Base-by-base conservation (phyloP, 768 basidiomycete species). In the Boletus rex-veris region DNA sequence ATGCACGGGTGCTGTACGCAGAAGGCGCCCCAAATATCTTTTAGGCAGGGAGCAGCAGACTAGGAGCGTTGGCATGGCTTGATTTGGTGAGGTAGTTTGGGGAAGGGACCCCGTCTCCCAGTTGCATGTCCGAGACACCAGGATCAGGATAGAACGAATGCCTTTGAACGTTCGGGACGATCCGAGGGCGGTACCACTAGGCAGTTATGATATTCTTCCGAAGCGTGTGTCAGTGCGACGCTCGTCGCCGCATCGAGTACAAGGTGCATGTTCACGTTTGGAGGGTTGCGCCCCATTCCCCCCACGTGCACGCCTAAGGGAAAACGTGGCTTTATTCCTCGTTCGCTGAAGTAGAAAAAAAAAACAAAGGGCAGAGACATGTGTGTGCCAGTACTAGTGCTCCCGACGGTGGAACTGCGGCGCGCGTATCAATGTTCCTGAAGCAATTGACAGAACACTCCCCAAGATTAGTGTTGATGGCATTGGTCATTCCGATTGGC, bases 281-380 rank as follows among this genome's bases (percentile, higher is more conserved):
- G n/a, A 43, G n/a, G 35, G 55, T 5, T 37, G 42, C 39, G 40
- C 53, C 38, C 33, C 8, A 43, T 28, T 24, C 24, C 43, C 3
- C 40, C 58, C 26, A 9, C 21, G 21, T 16, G 26, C 42, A n/a
- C 19, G 31, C 37, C 15, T 3, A 24, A 35, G 28, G 2, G 15
- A 11, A 40, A 51, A 51, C 49, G 40, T 59, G 58, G 48, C 49
- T 19, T 6, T n/a, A 18, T 35, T 28, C 28, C 3, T 37, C 24
- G 24, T 45, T 45, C 58, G 24, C 24, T 26, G 26, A 36, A 28
- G 40, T n/a, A 9, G 44, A 42, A 24, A 24, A 24, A 24, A 24
- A 1, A 24, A 24, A 28, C 26, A 28, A 21, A 21, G n/a, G 18
- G 15, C 16, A n/a, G 41, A 44, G 19, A 19, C 12, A 35, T 2